Conservation (phyloP, 192 early-diverging fungal species). For the Mortierella antarctica region DNA sequence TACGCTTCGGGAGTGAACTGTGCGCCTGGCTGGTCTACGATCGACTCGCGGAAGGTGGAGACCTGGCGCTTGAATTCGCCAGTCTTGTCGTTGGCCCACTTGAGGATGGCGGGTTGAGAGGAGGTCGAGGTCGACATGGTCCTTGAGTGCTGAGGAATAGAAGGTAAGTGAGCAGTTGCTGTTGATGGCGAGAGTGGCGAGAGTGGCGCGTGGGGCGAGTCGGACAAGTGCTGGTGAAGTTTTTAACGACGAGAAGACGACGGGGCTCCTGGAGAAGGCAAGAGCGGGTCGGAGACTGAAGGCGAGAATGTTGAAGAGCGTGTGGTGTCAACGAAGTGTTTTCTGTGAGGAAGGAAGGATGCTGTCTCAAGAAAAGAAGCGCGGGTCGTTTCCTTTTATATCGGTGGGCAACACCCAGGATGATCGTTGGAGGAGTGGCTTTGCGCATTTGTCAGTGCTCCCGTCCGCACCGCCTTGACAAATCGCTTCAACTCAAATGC, state of each 20-base stretch:
- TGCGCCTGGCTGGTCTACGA: conserved; percentile 65
- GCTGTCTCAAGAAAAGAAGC: not conserved
- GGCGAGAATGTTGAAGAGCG: conserved; percentile 13
- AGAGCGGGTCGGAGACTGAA: conserved; percentile 6
- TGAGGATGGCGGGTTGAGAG: conserved; percentile 55
- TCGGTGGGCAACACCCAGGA: too few species aligned
- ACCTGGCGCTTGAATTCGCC: conserved; percentile 86
- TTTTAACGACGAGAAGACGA: not conserved
- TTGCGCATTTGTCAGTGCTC: too few species aligned
- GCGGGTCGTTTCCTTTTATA: too few species aligned
- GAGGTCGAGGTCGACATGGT: conserved; percentile 24
- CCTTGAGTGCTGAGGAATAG: conserved; percentile 3
- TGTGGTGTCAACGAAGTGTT: not conserved
- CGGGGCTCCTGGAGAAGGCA: not conserved
- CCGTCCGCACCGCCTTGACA: too few species aligned
- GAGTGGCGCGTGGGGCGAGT: not conserved
- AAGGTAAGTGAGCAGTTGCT: not conserved
- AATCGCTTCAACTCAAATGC: too few species aligned
- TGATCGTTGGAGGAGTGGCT: too few species aligned
- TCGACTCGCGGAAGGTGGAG: conserved; percentile 74
- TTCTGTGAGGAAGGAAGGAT: conserved; percentile 4
- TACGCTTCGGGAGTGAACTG: conserved; percentile 80
- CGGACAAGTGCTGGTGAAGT: not conserved
- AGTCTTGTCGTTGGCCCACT: conserved; percentile 73
- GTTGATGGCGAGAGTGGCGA: conserved; percentile 6